These are phyloP conservation scores for Sisymbrium altissimum DNA, from an alignment of 345 rosid genomes.

Conservation along the genomic window DNA sequence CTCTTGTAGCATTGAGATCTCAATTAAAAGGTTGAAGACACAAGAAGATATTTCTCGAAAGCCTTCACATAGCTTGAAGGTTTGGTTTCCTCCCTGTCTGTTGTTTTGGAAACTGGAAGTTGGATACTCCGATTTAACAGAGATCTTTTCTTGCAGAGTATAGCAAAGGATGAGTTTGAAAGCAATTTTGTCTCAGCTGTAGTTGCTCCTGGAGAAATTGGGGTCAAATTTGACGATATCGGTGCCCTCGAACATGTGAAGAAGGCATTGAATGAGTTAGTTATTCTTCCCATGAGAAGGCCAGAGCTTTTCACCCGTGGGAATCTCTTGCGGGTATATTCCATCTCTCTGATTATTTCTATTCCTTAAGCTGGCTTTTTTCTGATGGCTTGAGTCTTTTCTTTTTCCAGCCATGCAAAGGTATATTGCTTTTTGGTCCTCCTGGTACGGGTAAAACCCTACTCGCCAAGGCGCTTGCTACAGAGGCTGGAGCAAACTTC, in stretches of 20 bases:
- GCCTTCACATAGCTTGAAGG: slow-evolving; percentile 82
- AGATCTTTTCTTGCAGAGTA: slow-evolving; percentile 47
- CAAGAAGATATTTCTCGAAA: slow-evolving; percentile 64
- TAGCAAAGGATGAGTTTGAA: slow-evolving; percentile 92
- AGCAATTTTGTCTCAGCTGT: slow-evolving; percentile 85
- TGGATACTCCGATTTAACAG: slow-evolving; percentile 3
- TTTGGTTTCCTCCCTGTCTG: slow-evolving; percentile 26
- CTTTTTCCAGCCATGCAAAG: slow-evolving; percentile 87
- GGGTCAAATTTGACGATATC: slow-evolving; percentile 84
- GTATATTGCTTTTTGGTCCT: slow-evolving; percentile 96
- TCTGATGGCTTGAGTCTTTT: background rate
- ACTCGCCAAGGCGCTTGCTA: slow-evolving; percentile 95
- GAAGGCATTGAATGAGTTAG: slow-evolving; percentile 87
- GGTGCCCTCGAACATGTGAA: slow-evolving; percentile 99
- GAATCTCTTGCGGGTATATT: slow-evolving; percentile 72
- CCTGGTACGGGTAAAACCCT: slow-evolving; percentile 99
- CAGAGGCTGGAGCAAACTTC: slow-evolving; percentile 97
- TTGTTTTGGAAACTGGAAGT: slow-evolving; percentile 1
- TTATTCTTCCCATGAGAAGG: slow-evolving; percentile 98
- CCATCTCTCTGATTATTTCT: background rate
- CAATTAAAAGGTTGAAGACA: slow-evolving; percentile 74
- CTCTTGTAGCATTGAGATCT: slow-evolving; percentile 74
- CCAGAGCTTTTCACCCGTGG: slow-evolving; percentile 92
- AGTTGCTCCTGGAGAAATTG: slow-evolving; percentile 92
- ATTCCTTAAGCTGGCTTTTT: background rate